Evolutionary conservation across 345 rosid species (phyloP), one percentile per base, ranked within the genome.

Genomic region (Rhodomyrtus tomentosa): DNA sequence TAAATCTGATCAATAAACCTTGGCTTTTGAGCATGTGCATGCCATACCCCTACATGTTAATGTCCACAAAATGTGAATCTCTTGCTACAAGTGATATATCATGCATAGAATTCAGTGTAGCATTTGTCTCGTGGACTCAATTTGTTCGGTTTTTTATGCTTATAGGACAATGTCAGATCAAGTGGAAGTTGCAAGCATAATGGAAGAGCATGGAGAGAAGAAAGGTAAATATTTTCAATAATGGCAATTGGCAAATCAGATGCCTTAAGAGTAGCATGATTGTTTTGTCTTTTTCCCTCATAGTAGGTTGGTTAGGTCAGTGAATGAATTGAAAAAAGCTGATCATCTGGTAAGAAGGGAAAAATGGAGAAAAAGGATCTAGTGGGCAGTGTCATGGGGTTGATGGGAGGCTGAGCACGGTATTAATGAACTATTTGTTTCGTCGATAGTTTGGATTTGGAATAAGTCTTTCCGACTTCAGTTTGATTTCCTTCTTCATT

Each of bases 221-320:
- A 87, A 90, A 88, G 87, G 87, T 81, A 82, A 88, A 82, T 56
- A 32, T 62, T 62, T 62, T 62, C 42, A 16, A 68, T 68, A 22
- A 9, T 32, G 13, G 45, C 45, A 68, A 42, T 24, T 36, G 13
- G 79, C 79, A 68, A 42, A 13, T 36, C 45, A 18, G 45, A 36
- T 68, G 79, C 45, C 79, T 18, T 68, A 36, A 45, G 45, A 68
- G 24, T 36, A 36, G 79, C 45, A 36, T 68, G 79, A 9, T 68
- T 32, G 76, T 36, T 29, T 62, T 68, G 45, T 36, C 79, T 36
- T 18, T 68, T 68, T 36, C 25, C 79, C 79, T 18, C 25, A 36
- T 68, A 36, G 79, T 36, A 68, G 45, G 79, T 68, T 68, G 7
- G 45, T 68, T 68, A 36, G 45, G 6, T 24, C 76, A 18, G 76